phyloP scores from a whole-genome alignment of 805 yeast genomes.

The Kodamaea sagamina region DNA sequence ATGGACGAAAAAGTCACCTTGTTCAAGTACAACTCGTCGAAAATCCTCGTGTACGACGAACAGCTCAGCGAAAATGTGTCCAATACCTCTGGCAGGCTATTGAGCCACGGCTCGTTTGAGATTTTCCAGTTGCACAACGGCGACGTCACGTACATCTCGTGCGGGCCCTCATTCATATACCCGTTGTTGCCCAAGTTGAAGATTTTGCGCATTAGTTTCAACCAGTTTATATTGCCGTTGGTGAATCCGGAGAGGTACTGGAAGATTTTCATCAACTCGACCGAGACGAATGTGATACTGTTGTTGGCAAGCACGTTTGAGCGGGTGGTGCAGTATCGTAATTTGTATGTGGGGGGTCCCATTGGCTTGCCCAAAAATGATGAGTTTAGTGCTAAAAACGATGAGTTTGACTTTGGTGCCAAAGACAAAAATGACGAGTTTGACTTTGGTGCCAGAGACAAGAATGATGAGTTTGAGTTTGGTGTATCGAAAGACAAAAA shows the following conservation, averaged over 20 bases:
- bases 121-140: conserved; percentile 60
- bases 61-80: conserved; percentile 21
- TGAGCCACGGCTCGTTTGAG: conserved; percentile 62
- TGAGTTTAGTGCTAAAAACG: no score
- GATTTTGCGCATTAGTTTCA: conserved; percentile 50
- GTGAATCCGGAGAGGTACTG: conserved; percentile 78
- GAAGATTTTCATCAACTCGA: conserved; percentile 49
- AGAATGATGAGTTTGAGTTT: no score
- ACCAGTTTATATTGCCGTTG: conserved; percentile 61
- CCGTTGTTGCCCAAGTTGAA: conserved; percentile 70
- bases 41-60: conserved; percentile 40
- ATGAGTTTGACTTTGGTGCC: no score
- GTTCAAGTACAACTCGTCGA: conserved; percentile 34
- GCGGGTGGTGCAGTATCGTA: conserved; percentile 44
- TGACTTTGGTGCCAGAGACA: no score
- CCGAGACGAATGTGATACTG: conserved; percentile 26
- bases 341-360: conserved; percentile 26
- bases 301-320: conserved; percentile 41
- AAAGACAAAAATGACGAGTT: no score
- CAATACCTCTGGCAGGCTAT: conserved; percentile 43
- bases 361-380: no score
- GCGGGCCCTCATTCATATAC: conserved; percentile 68
- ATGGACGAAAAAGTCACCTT: conserved; percentile 40
- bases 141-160: conserved; percentile 59
- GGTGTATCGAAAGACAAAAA: background rate